Conservation (phyloP, 768 basidiomycete species). For the Russula dissimulans region DNA sequence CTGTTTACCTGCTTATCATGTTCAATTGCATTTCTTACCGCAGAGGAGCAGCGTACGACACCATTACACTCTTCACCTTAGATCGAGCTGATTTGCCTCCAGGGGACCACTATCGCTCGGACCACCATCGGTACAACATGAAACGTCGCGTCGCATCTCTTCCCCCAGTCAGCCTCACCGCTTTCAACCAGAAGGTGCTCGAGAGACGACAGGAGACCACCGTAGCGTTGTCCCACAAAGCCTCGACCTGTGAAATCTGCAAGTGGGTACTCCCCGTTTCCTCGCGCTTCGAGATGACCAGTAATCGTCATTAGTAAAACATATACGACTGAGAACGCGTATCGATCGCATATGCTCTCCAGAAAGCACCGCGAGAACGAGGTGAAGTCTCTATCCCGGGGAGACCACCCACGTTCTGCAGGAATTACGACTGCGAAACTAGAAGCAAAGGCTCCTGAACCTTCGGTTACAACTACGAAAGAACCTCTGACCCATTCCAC, state of each 20-base stretch:
- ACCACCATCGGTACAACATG: slow-evolving; percentile 97
- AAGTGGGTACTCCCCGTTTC: slow-evolving; percentile 26
- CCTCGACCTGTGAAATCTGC: slow-evolving; percentile 70
- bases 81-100: slow-evolving; percentile 6
- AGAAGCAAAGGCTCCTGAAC: background rate
- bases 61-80: background rate
- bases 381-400: slow-evolving; percentile 34
- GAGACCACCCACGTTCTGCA: slow-evolving; percentile 9
- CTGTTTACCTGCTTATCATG: slow-evolving; percentile 90
- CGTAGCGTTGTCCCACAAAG: slow-evolving; percentile 49
- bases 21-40: slow-evolving; percentile 72
- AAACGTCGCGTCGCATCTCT: slow-evolving; percentile 89
- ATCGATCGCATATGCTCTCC: slow-evolving; percentile 76
- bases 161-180: slow-evolving; percentile 65
- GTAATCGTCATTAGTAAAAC: slow-evolving; percentile 49
- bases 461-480: background rate
- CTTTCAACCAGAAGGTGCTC: slow-evolving; percentile 84
- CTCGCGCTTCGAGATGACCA: background rate
- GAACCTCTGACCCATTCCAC: background rate
- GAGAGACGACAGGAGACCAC: slow-evolving; percentile 73
- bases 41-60: slow-evolving; percentile 72
- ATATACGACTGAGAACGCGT: slow-evolving; percentile 85
- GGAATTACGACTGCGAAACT: background rate
- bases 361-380: slow-evolving; percentile 84
- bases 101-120: slow-evolving; percentile 87